Conservation (phyloP, 768 basidiomycete genomes). For the Russula earlei region DNA sequence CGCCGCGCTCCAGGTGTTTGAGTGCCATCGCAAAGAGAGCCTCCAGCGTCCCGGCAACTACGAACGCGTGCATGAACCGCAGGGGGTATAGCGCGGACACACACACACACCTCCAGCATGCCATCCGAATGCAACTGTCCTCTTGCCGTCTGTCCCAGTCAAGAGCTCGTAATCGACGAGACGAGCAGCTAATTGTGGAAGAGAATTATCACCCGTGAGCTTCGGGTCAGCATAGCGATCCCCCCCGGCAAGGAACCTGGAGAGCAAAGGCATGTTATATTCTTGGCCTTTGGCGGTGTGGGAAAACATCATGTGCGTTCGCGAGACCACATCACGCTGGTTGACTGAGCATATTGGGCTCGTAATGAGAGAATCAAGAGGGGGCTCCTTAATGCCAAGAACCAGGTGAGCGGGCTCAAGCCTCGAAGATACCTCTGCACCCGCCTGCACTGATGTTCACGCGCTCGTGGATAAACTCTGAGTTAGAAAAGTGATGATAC, state of each 20-base stretch:
- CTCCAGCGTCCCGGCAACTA: constrained; percentile 81
- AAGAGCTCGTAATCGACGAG: constrained; percentile 85
- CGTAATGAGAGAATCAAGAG: constrained; percentile 50
- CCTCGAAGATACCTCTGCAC: constrained; percentile 53
- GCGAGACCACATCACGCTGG: constrained; percentile 27
- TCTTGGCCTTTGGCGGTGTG: constrained; percentile 83
- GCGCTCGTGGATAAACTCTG: background rate
- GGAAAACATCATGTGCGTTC: constrained; percentile 86
- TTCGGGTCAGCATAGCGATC: constrained; percentile 6
- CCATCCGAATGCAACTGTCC: constrained; percentile 87
- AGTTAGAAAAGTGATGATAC: constrained; percentile 20
- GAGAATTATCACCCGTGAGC: background rate
- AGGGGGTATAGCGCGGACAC: background rate
- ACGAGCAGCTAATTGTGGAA: constrained; percentile 30
- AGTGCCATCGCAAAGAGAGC: constrained; percentile 72
- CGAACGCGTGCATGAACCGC: background rate
- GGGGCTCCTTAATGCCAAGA: constrained; percentile 85
- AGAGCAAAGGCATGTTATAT: constrained; percentile 76
- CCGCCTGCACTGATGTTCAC: constrained; percentile 45
- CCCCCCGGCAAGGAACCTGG: constrained; percentile 40
- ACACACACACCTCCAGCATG: constrained; percentile 68
- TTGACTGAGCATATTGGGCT: constrained; percentile 29
- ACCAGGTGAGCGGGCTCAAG: constrained; percentile 62
- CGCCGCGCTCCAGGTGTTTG: constrained; percentile 64
- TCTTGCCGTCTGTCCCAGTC: constrained; percentile 48